These are phyloP conservation scores for Rutstroemia sp. DNA, from an alignment of 2,329 filamentous ascomycete species.

Conservation along the genomic window DNA sequence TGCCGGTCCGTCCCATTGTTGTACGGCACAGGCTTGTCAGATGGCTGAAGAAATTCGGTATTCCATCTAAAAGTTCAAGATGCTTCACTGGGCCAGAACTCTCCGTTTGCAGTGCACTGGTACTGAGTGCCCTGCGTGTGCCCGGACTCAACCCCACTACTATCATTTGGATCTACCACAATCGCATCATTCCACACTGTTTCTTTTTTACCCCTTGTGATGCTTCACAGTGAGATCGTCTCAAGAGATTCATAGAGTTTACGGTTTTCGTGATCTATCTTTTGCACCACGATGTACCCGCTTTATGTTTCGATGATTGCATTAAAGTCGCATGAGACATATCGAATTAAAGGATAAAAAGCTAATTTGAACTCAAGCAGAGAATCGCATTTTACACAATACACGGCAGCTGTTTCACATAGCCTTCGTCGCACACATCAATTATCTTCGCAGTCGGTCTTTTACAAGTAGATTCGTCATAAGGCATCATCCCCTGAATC, in stretches of 20 bases:
- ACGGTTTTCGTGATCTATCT: constrained; percentile 13
- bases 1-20: constrained; percentile 19
- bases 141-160: neutral
- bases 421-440: constrained; percentile 10
- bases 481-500: constrained; percentile 4
- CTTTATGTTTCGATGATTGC: constrained; percentile 21
- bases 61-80: constrained; percentile 9
- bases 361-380: constrained; percentile 18
- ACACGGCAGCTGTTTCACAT: constrained; percentile 21
- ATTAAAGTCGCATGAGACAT: constrained; percentile 12
- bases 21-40: constrained; percentile 13
- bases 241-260: constrained; percentile 7
- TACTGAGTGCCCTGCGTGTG: neutral
- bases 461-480: neutral
- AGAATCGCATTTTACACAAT: constrained; percentile 10
- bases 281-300: constrained; percentile 16
- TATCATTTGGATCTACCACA: constrained; percentile 9
- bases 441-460: neutral
- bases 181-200: constrained; percentile 17
- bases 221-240: constrained; percentile 16
- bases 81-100: constrained; percentile 5
- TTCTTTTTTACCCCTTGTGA: constrained; percentile 14
- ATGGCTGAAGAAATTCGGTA: constrained; percentile 14
- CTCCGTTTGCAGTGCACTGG: neutral
- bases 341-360: constrained; percentile 9